Evolutionary conservation across 352 stramenopile species (phyloP).

Genomic region (Phytophthora syringae): DNA sequence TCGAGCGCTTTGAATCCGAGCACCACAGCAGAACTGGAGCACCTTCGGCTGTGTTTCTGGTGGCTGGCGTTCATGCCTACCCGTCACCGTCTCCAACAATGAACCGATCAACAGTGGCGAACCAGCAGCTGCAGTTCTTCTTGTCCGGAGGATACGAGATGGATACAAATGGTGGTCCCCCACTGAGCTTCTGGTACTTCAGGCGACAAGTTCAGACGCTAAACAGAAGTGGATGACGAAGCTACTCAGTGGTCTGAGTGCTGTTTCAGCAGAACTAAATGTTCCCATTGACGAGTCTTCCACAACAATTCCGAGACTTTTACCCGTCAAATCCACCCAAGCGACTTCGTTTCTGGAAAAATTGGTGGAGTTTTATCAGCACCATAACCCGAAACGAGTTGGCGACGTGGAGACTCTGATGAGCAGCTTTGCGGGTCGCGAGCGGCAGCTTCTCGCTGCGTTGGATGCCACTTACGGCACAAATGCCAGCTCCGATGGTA

Average conservation of each 20-base stretch:
- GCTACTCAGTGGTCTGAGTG: constrained; percentile 49
- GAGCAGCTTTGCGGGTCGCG: constrained; percentile 62
- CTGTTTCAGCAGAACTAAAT: constrained; percentile 21
- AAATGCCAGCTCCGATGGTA: constrained; percentile 37
- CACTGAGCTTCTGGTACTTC: constrained; percentile 42
- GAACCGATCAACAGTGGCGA: constrained; percentile 14
- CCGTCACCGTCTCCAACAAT: constrained; percentile 38
- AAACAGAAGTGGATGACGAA: constrained; percentile 66
- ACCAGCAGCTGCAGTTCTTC: constrained; percentile 35
- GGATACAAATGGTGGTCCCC: background rate
- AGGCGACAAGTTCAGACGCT: constrained; percentile 44
- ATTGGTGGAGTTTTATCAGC: constrained; percentile 91
- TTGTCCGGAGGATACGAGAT: constrained; percentile 27
- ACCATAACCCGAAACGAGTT: constrained; percentile 90
- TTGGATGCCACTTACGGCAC: constrained; percentile 74
- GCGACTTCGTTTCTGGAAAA: constrained; percentile 44
- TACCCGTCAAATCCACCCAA: constrained; percentile 13
- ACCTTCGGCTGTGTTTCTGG: constrained; percentile 43
- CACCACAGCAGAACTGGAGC: constrained; percentile 47
- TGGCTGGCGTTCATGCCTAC: constrained; percentile 57
- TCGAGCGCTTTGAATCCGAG: constrained; percentile 55
- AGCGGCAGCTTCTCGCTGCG: constrained; percentile 61
- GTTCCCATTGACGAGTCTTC: background rate
- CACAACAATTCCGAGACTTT: background rate
- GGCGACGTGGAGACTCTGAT: constrained; percentile 80